phyloP scores from a whole-genome alignment of 805 yeast species.

The Yarrowia deformans region DNA sequence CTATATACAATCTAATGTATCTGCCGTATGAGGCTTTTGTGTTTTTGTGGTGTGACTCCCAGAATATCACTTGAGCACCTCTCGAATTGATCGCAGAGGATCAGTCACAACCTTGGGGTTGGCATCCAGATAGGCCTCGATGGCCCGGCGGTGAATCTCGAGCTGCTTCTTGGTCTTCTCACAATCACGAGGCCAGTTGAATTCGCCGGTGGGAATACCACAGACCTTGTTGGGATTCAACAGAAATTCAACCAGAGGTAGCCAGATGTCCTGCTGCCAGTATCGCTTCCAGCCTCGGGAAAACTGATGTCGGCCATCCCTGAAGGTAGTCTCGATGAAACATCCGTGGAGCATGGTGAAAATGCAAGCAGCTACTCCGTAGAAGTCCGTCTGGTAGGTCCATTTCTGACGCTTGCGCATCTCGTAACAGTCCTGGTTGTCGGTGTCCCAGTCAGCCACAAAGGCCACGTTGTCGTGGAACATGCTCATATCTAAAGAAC shows the following conservation, averaged over 20 bases:
- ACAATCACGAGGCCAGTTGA: constrained; percentile 28
- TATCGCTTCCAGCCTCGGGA: constrained; percentile 65
- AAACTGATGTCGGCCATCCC: constrained; percentile 50
- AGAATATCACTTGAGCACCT: constrained; percentile 20
- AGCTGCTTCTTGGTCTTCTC: constrained; percentile 26
- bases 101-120: constrained; percentile 30
- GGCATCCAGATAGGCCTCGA: constrained; percentile 20
- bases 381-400: constrained; percentile 84
- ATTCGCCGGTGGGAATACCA: constrained; percentile 2
- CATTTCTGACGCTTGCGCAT: constrained; percentile 67
- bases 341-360: constrained; percentile 78
- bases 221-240: constrained; percentile 60
- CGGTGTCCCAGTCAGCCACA: constrained; percentile 64
- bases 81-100: constrained; percentile 24
- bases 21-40: constrained; percentile 18
- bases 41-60: neutral
- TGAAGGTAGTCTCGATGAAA: constrained; percentile 58
- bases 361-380: constrained; percentile 76
- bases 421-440: constrained; percentile 75
- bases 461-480: constrained; percentile 62
- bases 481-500: constrained; percentile 73
- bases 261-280: constrained; percentile 81
- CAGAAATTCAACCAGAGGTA: constrained; percentile 64
- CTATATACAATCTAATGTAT: constrained; percentile 38
- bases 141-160: constrained; percentile 9